Base-by-base conservation (phyloP, 805 yeast species). In the Yarrowia deformans region DNA sequence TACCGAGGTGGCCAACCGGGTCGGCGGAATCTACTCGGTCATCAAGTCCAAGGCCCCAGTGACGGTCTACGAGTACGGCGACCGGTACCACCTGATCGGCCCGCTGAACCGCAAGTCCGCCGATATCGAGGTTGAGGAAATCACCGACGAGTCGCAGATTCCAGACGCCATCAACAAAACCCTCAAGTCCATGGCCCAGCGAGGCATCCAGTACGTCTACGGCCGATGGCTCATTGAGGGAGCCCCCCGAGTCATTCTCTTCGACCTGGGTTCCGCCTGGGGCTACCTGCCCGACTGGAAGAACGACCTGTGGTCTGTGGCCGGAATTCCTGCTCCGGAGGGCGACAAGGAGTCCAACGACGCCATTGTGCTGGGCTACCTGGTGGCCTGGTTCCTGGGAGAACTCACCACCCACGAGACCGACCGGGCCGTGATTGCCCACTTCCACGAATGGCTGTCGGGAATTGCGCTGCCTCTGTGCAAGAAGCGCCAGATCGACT, bases 171-270 rank as follows among this genome's bases (percentile, higher is more conserved):
- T 66, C 61, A 84, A 84, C 75, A 83, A 83, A 34, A 82, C 97
- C 0, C 81, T 94, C 74, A 88, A 89, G 70, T 83, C 91, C 13
- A 94, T 94, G 98, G 80, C 85, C 58, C 84, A 85, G 16, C 83
- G 97, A 61, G 98, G 98, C 39, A 86, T 94, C 72, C 81, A 84
- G 70, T 91, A 89, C 83, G 81, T 93, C 67, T 93, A 94, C 76
- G 98, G 98, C 58, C 85, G 98, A 70, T 94, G 99, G 99, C 85
- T 94, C 74, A 93, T 94, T 74, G 99, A 95, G 77, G 98, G 98
- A 19, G 97, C 98, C 0, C 99, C 99, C 29, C 81, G 97, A 67
- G 98, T 95, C 32, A 81, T 94, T 56, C 81, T 94, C 60, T 95
- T 95, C 74, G 98, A 94, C 77, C 83, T 92, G 70, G 86, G 88